Base-by-base conservation (phyloP, 116 monocot genomes). In the Posidonia oceanica region DNA sequence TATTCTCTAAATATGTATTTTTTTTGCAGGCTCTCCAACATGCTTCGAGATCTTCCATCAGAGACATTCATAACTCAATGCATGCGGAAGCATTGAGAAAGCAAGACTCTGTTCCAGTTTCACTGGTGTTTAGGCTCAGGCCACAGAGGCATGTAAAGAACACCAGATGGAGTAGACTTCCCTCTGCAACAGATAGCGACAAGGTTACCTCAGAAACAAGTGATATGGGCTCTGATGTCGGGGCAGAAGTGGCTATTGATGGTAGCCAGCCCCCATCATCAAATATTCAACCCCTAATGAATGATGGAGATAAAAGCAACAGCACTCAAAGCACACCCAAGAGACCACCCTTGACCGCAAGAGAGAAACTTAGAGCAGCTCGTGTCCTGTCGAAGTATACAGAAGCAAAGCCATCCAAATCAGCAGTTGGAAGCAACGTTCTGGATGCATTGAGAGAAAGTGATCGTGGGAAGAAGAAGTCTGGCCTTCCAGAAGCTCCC, bases 401-500 rank as follows among this genome's bases (percentile, higher is more conserved):
- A 12, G 84, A 88, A n/a, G 61, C 91, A 14, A 83, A 84, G 69
- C 75, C 82, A 7, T 52, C 71, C 14, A 88, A 83, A 57, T 36
- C 75, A 2, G 72, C 65, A 39, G 53, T 80, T 13, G 87, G 91
- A 39, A 88, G 78, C 76, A 83, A 69, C 51, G 74, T 91, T 67
- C 75, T 96, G 66, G 91, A 96, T 39, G 88, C 86, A 29, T 42
- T 88, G 21, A 80, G 81, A 60, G 95, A 88, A 62, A 83, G 77
- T 17, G 91, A 96, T 39, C 75, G 69, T 68, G 81, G 81, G 14
- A 87, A 85, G 77, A 82, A 60, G 71, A 71, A 81, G 37, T 78
- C 91, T 8, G 79, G 91, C 52, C 88, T 96, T 21, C 94, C 96
- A 21, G 91, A 96, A 69, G 96, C 96, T 29, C 96, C 96, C 0